A percentile compares a stretch with the other conserved stretches of the same genome.
phyloP scores from a whole-genome alignment of 129 eudicot species.

The Saposhnikovia divaricata region DNA sequence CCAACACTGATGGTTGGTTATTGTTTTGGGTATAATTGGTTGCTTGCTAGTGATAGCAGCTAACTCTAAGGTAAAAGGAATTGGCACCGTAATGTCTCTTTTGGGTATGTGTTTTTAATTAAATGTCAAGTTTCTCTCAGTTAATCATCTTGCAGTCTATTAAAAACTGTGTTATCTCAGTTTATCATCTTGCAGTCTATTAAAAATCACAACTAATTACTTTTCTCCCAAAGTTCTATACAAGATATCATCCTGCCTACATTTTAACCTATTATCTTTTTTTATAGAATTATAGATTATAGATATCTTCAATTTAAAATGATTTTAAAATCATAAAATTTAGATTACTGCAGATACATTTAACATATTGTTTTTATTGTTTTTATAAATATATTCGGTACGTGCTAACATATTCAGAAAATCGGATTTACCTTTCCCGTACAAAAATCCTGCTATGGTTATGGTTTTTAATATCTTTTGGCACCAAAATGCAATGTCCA shows the following conservation, averaged over 20 bases:
- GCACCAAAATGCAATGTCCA: neutral
- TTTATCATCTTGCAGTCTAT: neutral
- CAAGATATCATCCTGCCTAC: neutral
- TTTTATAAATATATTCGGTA: too few relatives aligned
- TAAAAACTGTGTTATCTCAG: neutral
- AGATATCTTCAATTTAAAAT: neutral
- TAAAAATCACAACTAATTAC: too few relatives aligned
- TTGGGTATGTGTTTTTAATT: too few relatives aligned
- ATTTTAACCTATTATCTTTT: neutral
- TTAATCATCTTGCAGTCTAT: neutral
- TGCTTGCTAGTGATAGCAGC: too few relatives aligned
- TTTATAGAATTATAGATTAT: too few relatives aligned
- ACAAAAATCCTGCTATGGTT: neutral
- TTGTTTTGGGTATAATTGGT: neutral
- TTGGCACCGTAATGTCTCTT: too few relatives aligned
- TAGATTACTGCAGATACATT: too few relatives aligned
- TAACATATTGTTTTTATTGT: too few relatives aligned
- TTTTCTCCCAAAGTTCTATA: neutral
- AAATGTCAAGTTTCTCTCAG: neutral
- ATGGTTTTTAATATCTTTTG: neutral
- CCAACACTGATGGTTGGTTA: neutral
- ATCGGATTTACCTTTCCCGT: neutral
- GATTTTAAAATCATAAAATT: too few relatives aligned
- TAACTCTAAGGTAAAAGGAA: too few relatives aligned
- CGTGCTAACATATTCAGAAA: neutral